A percentile compares a stretch with the other conserved stretches of the same genome.
Conservation (phyloP, 2,329 filamentous ascomycete species). For the Penicillium sp. region DNA sequence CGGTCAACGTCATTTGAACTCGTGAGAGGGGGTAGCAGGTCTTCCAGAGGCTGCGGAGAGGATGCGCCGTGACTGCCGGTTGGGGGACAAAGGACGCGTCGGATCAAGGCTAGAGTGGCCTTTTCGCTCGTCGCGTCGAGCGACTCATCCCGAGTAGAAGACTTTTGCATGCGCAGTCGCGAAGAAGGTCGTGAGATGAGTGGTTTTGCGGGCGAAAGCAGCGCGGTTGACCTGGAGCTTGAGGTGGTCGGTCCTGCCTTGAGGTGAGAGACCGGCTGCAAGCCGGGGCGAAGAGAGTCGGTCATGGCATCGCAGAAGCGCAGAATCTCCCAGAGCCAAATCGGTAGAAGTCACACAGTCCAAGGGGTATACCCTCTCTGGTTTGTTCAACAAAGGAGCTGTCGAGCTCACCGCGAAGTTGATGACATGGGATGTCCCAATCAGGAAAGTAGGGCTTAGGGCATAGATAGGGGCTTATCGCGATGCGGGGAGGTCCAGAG, state of each 20-base stretch:
- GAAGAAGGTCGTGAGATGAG: constrained; percentile 30
- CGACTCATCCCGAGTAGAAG: constrained; percentile 36
- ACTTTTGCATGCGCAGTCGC: constrained; percentile 26
- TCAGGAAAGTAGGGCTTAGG: constrained; percentile 32
- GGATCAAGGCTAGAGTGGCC: constrained; percentile 75
- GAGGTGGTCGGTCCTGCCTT: constrained; percentile 37
- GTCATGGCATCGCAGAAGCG: constrained; percentile 38
- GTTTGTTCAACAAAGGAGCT: constrained; percentile 1
- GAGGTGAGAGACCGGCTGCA: constrained; percentile 39
- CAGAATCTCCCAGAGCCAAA: neutral
- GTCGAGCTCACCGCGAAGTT: constrained; percentile 15
- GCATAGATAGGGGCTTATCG: constrained; percentile 19
- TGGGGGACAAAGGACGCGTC: constrained; percentile 76
- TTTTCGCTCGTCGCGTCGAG: constrained; percentile 62
- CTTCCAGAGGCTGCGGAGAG: constrained; percentile 66
- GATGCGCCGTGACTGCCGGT: constrained; percentile 42
- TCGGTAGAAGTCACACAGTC: neutral
- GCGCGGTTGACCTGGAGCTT: constrained; percentile 34
- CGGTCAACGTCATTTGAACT: constrained; percentile 91
- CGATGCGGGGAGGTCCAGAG: constrained; percentile 16
- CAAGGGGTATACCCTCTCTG: constrained; percentile 5
- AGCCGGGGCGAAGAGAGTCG: constrained; percentile 34
- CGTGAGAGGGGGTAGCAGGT: constrained; percentile 82
- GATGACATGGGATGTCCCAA: constrained; percentile 13
- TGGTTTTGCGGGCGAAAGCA: constrained; percentile 24